Evolutionary conservation across 2,329 filamentous ascomycete genomes (phyloP).

Genomic region (Colletotrichum melonis): DNA sequence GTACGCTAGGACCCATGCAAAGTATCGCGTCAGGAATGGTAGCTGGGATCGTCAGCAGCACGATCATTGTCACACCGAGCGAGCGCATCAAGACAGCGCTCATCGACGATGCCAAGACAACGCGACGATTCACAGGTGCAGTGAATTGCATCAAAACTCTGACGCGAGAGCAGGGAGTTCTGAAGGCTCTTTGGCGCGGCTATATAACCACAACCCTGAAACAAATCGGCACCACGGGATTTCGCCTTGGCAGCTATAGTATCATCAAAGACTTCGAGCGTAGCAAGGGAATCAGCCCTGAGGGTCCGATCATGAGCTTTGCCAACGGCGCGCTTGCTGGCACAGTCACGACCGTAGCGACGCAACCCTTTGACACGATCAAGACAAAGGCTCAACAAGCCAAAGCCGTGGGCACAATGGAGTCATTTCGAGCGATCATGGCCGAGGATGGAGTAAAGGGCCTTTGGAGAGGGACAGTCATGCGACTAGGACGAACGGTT

Average conservation of each 20-base stretch:
- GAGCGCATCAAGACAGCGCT: constrained; percentile 27
- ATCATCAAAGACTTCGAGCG: constrained; percentile 31
- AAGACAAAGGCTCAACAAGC: constrained; percentile 27
- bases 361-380: constrained; percentile 27
- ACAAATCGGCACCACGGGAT: constrained; percentile 25
- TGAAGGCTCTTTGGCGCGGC: constrained; percentile 13
- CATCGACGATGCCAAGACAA: constrained; percentile 26
- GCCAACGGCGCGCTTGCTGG: constrained; percentile 24
- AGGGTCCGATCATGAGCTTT: constrained; percentile 19
- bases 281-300: not conserved
- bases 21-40: constrained; percentile 26
- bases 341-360: constrained; percentile 18
- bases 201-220: constrained; percentile 26
- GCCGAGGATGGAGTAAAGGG: constrained; percentile 22
- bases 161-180: constrained; percentile 1
- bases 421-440: constrained; percentile 11
- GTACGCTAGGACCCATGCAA: constrained; percentile 1
- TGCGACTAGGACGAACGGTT: constrained; percentile 19
- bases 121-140: constrained; percentile 5
- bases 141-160: constrained; percentile 7
- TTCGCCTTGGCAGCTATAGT: constrained; percentile 24
- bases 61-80: constrained; percentile 23
- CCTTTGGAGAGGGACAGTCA: constrained; percentile 22
- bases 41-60: constrained; percentile 12
- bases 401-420: constrained; percentile 18